Conservation (phyloP, 768 basidiomycete genomes). For the Phaeolepiota aurea region DNA sequence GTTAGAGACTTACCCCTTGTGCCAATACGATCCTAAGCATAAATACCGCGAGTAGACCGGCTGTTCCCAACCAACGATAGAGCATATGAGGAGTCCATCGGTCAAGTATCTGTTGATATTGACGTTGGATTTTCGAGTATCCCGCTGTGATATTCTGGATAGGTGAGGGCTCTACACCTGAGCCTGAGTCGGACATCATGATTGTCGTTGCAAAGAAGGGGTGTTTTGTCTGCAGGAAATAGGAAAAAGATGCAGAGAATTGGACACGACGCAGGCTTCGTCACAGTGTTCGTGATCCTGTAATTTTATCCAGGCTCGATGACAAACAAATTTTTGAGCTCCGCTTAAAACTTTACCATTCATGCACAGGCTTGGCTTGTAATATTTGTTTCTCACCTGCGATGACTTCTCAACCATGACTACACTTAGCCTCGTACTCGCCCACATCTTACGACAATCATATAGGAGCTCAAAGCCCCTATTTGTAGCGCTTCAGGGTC, state of each 20-base stretch:
- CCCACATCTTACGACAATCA: constrained; percentile 21
- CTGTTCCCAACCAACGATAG: constrained; percentile 83
- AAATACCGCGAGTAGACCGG: constrained; percentile 66
- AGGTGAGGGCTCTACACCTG: constrained; percentile 36
- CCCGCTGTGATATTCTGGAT: constrained; percentile 38
- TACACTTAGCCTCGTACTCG: constrained; percentile 23
- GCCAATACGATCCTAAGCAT: constrained; percentile 77
- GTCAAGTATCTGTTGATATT: constrained; percentile 87
- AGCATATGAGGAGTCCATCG: constrained; percentile 83
- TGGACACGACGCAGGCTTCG: constrained; percentile 5
- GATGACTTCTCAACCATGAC: constrained; percentile 20
- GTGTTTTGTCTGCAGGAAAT: constrained; percentile 7
- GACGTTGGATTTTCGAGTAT: constrained; percentile 52
- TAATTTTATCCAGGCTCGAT: constrained; percentile 11
- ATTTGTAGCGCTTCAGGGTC: constrained; percentile 85
- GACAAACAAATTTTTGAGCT: constrained; percentile 8
- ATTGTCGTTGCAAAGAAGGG: constrained; percentile 15
- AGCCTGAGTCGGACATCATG: constrained; percentile 46
- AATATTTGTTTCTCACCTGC: too few species aligned
- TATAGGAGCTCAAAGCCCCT: constrained; percentile 37
- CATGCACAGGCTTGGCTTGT: too few species aligned
- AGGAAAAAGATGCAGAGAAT: constrained; percentile 9
- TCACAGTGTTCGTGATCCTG: constrained; percentile 9
- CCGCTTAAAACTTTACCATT: too few species aligned
- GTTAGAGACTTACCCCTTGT: constrained; percentile 67